Percentiles rank a stretch among this genome's conserved stretches.
Conservation (phyloP, 1,139 yeast genomes). For the Saccharomyces hybrid region DNA sequence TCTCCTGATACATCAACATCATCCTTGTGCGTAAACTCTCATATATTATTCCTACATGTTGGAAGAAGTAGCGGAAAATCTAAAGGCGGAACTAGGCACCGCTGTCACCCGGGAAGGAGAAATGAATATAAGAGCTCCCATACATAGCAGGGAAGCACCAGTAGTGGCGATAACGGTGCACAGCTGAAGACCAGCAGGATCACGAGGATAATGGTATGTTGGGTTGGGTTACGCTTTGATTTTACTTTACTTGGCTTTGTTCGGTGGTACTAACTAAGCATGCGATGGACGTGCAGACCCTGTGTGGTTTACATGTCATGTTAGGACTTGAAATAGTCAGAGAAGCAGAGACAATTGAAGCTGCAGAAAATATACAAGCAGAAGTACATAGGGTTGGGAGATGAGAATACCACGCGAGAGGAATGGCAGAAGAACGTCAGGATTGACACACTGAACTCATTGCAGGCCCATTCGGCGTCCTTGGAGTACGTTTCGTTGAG, state of each 20-base stretch:
- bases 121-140: background rate
- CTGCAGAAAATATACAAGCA: constrained; percentile 23
- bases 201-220: background rate
- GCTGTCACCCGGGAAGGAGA: background rate
- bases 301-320: background rate
- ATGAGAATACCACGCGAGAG: constrained; percentile 23
- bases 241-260: background rate
- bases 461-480: constrained; percentile 62
- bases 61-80: background rate
- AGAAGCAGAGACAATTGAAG: constrained; percentile 24
- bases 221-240: background rate
- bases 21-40: background rate
- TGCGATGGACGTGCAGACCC: background rate
- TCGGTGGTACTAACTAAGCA: constrained; percentile 4
- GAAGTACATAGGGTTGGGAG: constrained; percentile 28
- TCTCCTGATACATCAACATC: background rate
- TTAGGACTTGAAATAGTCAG: constrained; percentile 17
- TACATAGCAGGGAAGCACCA: background rate
- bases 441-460: constrained; percentile 65
- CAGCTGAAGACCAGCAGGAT: background rate
- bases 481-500: constrained; percentile 40
- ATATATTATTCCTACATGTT: background rate
- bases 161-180: too few relatives aligned
- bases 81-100: background rate
- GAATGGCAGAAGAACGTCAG: constrained; percentile 45